A percentile compares a stretch with the other conserved stretches of the same genome.
Conservation (phyloP, 108 stramenopile genomes). For the Nitzschia sp. region DNA sequence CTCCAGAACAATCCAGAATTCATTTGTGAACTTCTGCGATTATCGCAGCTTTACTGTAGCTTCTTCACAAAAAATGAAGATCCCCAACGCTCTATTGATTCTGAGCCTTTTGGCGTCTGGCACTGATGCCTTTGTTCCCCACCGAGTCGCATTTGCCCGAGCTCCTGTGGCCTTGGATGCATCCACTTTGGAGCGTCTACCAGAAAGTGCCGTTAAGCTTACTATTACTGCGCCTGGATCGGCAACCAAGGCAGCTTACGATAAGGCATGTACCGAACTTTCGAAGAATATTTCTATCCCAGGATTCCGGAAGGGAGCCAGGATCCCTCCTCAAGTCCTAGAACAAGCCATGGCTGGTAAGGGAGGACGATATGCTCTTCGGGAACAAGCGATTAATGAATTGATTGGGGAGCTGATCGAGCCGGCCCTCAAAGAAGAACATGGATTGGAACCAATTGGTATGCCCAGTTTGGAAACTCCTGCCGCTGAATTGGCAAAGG, state of each 20-base stretch:
- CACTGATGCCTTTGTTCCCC: conserved; percentile 28
- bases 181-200: conserved; percentile 61
- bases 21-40: too few species aligned
- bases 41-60: too few species aligned
- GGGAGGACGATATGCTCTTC: conserved; percentile 67
- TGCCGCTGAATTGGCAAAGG: conserved; percentile 59
- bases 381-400: conserved; percentile 67
- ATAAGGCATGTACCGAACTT: conserved; percentile 68
- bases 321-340: conserved; percentile 77
- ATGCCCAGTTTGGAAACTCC: conserved; percentile 54
- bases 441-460: conserved; percentile 85
- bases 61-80: conserved; percentile 21
- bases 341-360: conserved; percentile 71
- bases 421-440: conserved; percentile 72
- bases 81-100: background rate
- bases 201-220: conserved; percentile 73
- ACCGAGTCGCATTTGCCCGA: conserved; percentile 10
- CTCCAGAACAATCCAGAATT: too few species aligned
- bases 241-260: conserved; percentile 80
- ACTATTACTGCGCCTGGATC: conserved; percentile 62
- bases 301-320: conserved; percentile 88
- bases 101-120: conserved; percentile 19
- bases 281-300: conserved; percentile 74
- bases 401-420: conserved; percentile 64
- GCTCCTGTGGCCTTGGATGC: conserved; percentile 22